These are phyloP conservation scores for Daldinia decipiens DNA, from an alignment of 495 filamentous ascomycete species.

Conservation along the genomic window DNA sequence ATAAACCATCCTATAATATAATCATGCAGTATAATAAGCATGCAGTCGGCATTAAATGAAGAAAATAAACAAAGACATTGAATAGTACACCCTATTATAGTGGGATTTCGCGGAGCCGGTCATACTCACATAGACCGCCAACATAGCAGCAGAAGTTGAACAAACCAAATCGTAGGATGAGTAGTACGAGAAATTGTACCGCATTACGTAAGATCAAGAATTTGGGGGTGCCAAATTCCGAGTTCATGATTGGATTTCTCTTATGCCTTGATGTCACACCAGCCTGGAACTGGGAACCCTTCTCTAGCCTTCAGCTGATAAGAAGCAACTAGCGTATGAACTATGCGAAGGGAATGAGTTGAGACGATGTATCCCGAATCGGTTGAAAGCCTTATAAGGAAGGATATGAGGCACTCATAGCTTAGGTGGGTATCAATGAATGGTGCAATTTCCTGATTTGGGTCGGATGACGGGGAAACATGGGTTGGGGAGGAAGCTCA, in stretches of 20 bases:
- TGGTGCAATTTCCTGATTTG: conserved; percentile 37
- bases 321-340: conserved; percentile 7
- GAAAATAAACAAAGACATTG: background rate
- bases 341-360: conserved; percentile 15
- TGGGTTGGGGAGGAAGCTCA: conserved; percentile 23
- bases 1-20: conserved; percentile 15
- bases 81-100: conserved; percentile 2
- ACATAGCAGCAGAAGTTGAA: conserved; percentile 11
- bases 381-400: conserved; percentile 13
- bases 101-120: conserved; percentile 35
- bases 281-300: conserved; percentile 9
- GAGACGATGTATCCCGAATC: conserved; percentile 19
- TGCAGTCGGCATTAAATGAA: background rate
- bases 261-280: conserved; percentile 14
- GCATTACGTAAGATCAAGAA: conserved; percentile 21
- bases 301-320: conserved; percentile 13
- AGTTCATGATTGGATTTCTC: conserved; percentile 26
- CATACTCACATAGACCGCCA: conserved; percentile 10
- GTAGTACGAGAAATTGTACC: conserved; percentile 12
- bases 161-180: conserved; percentile 25
- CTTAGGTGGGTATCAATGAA: conserved; percentile 33
- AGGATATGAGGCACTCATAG: conserved; percentile 13
- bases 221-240: conserved; percentile 4
- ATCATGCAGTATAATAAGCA: conserved; percentile 3
- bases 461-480: conserved; percentile 34